phyloP scores from a whole-genome alignment of 495 filamentous ascomycete species.

The Hypoxylon rickii region DNA sequence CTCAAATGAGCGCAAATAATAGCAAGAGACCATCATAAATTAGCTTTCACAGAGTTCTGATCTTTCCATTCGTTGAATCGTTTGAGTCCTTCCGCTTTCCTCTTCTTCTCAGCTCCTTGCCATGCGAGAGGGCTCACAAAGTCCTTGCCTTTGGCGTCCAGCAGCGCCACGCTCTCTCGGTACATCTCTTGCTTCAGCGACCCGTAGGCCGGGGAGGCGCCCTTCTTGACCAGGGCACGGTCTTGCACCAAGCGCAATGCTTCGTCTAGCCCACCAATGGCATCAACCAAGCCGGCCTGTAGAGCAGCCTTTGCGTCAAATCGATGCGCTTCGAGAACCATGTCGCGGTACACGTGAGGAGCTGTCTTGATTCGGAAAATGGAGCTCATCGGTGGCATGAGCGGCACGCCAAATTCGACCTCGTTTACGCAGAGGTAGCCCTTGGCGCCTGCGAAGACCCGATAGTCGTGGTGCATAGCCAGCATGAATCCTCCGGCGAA shows the following conservation, averaged over 20 bases:
- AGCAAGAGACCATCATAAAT: constrained; percentile 43
- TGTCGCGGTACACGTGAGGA: constrained; percentile 58
- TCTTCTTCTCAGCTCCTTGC: constrained; percentile 47
- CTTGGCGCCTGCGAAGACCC: constrained; percentile 67
- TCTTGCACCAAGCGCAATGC: constrained; percentile 59
- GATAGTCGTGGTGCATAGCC: constrained; percentile 84
- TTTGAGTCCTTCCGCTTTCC: constrained; percentile 47
- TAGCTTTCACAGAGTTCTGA: constrained; percentile 42
- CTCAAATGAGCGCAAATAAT: neutral
- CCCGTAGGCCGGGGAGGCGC: constrained; percentile 65
- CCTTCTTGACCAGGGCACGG: constrained; percentile 61
- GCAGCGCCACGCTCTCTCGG: constrained; percentile 58
- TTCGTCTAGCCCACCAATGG: constrained; percentile 65
- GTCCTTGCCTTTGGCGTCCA: constrained; percentile 49
- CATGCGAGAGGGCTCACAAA: constrained; percentile 2
- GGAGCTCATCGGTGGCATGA: constrained; percentile 71
- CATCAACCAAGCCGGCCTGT: constrained; percentile 69
- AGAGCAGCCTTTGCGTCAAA: constrained; percentile 64
- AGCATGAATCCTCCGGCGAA: constrained; percentile 82
- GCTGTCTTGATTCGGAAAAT: constrained; percentile 73
- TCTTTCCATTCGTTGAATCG: constrained; percentile 49
- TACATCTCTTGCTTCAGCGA: constrained; percentile 75
- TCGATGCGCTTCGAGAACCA: constrained; percentile 71
- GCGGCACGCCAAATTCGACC: constrained; percentile 73
- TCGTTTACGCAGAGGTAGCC: constrained; percentile 81